Percentiles rank a stretch among this genome's conserved stretches.
phyloP scores from a whole-genome alignment of 495 filamentous ascomycete species.

The Letharia lupina region DNA sequence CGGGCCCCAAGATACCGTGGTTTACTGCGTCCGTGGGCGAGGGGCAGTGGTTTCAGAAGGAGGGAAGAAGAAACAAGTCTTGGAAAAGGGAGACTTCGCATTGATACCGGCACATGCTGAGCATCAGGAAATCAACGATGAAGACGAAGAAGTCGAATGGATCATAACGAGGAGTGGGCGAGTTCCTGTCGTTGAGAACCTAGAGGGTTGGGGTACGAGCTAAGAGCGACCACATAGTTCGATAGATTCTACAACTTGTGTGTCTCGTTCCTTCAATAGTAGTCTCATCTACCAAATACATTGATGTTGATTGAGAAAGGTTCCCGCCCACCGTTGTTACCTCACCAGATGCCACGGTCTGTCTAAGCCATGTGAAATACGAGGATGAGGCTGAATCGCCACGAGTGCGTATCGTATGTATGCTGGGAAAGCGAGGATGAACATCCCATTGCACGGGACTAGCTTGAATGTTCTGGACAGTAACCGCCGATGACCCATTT shows the following conservation, averaged over 20 bases:
- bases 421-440: neutral
- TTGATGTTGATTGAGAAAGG: neutral
- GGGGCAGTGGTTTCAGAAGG: constrained; percentile 41
- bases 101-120: constrained; percentile 56
- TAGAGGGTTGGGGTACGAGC: constrained; percentile 46
- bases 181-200: constrained; percentile 47
- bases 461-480: constrained; percentile 24
- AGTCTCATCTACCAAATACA: neutral
- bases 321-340: neutral
- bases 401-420: neutral
- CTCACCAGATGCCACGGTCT: neutral
- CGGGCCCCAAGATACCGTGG: constrained; percentile 47
- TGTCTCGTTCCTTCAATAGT: neutral
- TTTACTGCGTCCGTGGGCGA: constrained; percentile 43
- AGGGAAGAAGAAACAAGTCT: constrained; percentile 40
- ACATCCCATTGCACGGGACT: neutral
- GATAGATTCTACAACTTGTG: neutral
- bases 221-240: neutral
- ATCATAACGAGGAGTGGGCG: constrained; percentile 51
- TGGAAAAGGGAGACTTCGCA: constrained; percentile 55
- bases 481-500: constrained; percentile 47
- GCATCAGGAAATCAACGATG: constrained; percentile 60
- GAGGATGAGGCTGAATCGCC: neutral
- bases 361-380: neutral
- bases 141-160: constrained; percentile 49